Conservation (phyloP, 2,329 filamentous ascomycete species). For the Diaporthe citriasiana region DNA sequence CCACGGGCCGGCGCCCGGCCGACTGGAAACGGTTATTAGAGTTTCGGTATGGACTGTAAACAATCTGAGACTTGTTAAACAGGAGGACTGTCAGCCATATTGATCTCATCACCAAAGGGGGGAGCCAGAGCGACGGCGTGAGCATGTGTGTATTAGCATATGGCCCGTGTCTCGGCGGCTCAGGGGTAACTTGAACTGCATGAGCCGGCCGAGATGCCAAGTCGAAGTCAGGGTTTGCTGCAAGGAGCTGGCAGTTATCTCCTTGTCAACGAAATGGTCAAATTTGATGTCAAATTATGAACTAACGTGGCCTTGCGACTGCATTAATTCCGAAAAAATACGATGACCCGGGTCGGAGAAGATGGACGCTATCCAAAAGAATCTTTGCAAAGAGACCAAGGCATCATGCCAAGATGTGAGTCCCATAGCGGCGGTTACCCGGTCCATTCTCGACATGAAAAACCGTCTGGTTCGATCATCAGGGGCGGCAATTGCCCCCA, state of each 20-base stretch:
- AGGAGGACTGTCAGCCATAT: neutral
- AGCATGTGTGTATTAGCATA: too few species aligned
- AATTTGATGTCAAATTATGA: neutral
- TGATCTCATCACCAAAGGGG: too few species aligned
- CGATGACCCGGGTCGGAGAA: neutral
- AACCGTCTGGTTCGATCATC: neutral
- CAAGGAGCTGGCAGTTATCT: too few species aligned
- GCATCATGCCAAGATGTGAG: slow-evolving; percentile 11
- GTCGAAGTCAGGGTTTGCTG: too few species aligned
- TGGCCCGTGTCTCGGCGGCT: too few species aligned
- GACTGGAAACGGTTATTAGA: neutral
- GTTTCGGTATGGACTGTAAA: neutral
- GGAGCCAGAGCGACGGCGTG: too few species aligned
- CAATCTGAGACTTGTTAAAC: neutral
- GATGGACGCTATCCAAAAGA: slow-evolving; percentile 16
- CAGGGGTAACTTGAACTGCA: too few species aligned
- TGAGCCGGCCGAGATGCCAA: too few species aligned
- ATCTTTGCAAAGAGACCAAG: neutral
- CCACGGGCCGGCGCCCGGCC: slow-evolving; percentile 11
- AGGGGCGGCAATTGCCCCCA: neutral
- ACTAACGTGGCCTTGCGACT: neutral
- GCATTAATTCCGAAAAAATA: neutral
- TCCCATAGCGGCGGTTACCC: neutral
- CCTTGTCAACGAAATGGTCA: too few species aligned
- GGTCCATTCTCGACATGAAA: neutral